A percentile compares a stretch with the other conserved stretches of the same genome.
phyloP scores from a whole-genome alignment of 2,329 filamentous ascomycete species.

The Diaporthe australafricana region DNA sequence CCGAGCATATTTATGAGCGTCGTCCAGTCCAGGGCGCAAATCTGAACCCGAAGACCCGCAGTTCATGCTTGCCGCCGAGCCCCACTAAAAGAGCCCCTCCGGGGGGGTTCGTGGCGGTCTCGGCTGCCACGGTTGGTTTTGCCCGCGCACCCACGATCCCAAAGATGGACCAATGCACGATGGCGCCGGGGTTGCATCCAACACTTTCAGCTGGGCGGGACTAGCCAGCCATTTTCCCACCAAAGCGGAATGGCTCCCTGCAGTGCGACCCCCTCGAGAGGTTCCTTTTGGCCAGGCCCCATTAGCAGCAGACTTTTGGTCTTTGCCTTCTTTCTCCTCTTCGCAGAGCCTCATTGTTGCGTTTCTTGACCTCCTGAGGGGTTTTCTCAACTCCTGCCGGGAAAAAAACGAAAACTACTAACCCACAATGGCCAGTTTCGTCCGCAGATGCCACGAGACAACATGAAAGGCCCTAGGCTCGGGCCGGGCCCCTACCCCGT shows the following conservation, averaged over 20 bases:
- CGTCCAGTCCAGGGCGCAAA: no score
- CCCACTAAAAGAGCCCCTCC: conserved; percentile 16
- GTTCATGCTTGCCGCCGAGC: conserved; percentile 8
- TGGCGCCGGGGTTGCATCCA: conserved; percentile 15
- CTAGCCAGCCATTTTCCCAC: conserved; percentile 25
- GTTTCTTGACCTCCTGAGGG: neutral
- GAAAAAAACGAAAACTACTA: neutral
- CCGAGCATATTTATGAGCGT: neutral
- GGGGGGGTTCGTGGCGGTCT: conserved; percentile 6
- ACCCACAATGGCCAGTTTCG: neutral
- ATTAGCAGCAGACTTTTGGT: conserved; percentile 6
- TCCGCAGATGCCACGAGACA: conserved; percentile 1
- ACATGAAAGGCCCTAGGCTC: conserved; percentile 18
- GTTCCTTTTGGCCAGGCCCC: neutral
- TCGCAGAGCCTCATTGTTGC: conserved; percentile 22
- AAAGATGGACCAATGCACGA: conserved; percentile 12
- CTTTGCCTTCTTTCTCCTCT: conserved; percentile 1
- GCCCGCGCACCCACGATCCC: conserved; percentile 10
- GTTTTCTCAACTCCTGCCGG: neutral
- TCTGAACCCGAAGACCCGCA: neutral
- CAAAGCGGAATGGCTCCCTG: conserved; percentile 35
- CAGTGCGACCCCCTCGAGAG: conserved; percentile 33
- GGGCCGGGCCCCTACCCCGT: conserved; percentile 20
- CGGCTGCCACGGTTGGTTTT: conserved; percentile 9
- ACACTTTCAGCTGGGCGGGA: conserved; percentile 7